phyloP scores from a whole-genome alignment of 768 basidiomycete species.

The Suillus plorans region DNA sequence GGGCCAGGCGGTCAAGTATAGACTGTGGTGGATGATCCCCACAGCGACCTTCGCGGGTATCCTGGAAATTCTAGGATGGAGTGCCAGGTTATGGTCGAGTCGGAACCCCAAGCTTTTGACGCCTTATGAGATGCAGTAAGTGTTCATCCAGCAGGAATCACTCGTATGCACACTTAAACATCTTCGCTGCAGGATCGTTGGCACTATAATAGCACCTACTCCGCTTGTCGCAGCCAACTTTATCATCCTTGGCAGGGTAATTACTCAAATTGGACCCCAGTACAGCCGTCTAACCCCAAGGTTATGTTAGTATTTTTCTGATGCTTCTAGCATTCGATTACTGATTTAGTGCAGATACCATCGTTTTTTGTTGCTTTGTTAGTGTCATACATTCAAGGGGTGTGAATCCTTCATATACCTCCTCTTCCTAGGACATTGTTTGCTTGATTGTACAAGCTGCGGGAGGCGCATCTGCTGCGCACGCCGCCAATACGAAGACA shows the following conservation, averaged over 20 bases:
- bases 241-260: slow-evolving; percentile 49
- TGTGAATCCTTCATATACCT: background rate
- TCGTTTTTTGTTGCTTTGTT: slow-evolving; percentile 14
- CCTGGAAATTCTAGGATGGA: slow-evolving; percentile 57
- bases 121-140: slow-evolving; percentile 47
- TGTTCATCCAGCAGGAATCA: background rate
- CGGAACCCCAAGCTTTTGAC: slow-evolving; percentile 14
- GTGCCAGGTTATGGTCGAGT: slow-evolving; percentile 52
- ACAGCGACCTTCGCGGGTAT: slow-evolving; percentile 50
- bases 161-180: background rate
- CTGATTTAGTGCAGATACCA: slow-evolving; percentile 11
- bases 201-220: slow-evolving; percentile 54
- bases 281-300: slow-evolving; percentile 48
- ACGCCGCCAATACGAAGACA: slow-evolving; percentile 25
- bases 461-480: slow-evolving; percentile 47
- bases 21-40: slow-evolving; percentile 52
- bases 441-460: slow-evolving; percentile 40
- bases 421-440: slow-evolving; percentile 29
- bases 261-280: slow-evolving; percentile 40
- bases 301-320: slow-evolving; percentile 20
- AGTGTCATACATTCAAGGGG: background rate
- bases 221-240: slow-evolving; percentile 59
- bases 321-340: background rate
- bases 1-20: slow-evolving; percentile 41
- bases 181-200: slow-evolving; percentile 23